phyloP scores from a whole-genome alignment of 2,329 filamentous ascomycete genomes.

The Trichoderma sp. region DNA sequence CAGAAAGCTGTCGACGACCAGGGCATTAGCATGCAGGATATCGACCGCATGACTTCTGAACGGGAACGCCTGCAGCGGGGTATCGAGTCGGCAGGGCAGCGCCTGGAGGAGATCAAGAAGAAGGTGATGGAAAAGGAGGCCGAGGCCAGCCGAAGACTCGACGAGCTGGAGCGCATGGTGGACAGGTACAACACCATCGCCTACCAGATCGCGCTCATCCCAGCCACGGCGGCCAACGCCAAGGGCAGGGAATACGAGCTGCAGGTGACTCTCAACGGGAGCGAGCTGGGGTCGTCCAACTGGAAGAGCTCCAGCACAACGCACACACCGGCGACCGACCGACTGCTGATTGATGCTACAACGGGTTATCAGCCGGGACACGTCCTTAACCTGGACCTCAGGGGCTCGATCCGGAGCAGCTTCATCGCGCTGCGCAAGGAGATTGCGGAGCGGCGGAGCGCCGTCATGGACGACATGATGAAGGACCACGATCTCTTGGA shows the following conservation, averaged over 20 bases:
- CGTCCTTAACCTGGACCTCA: slow-evolving; percentile 84
- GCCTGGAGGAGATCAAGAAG: slow-evolving; percentile 83
- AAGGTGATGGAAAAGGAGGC: slow-evolving; percentile 81
- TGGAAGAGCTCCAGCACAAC: slow-evolving; percentile 45
- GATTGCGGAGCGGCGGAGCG: slow-evolving; percentile 83
- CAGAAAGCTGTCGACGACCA: slow-evolving; percentile 89
- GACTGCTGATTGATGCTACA: slow-evolving; percentile 76
- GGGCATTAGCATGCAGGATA: slow-evolving; percentile 96
- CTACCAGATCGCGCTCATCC: slow-evolving; percentile 91
- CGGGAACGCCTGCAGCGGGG: slow-evolving; percentile 89
- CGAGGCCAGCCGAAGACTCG: slow-evolving; percentile 83
- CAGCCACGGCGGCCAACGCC: slow-evolving; percentile 79
- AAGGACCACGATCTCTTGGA: slow-evolving; percentile 93
- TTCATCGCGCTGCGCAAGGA: slow-evolving; percentile 82
- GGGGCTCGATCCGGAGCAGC: slow-evolving; percentile 76
- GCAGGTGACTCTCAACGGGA: slow-evolving; percentile 76
- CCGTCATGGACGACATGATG: slow-evolving; percentile 86
- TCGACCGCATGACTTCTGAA: slow-evolving; percentile 97
- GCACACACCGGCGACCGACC: slow-evolving; percentile 57
- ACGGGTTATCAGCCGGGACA: slow-evolving; percentile 90
- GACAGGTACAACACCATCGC: slow-evolving; percentile 92
- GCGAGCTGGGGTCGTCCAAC: slow-evolving; percentile 71
- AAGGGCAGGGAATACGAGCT: slow-evolving; percentile 86
- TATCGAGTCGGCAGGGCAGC: slow-evolving; percentile 72
- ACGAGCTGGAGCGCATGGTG: slow-evolving; percentile 87